Evolutionary conservation across 305 asterid genomes (phyloP).

Genomic region (Rubia peregrina): DNA sequence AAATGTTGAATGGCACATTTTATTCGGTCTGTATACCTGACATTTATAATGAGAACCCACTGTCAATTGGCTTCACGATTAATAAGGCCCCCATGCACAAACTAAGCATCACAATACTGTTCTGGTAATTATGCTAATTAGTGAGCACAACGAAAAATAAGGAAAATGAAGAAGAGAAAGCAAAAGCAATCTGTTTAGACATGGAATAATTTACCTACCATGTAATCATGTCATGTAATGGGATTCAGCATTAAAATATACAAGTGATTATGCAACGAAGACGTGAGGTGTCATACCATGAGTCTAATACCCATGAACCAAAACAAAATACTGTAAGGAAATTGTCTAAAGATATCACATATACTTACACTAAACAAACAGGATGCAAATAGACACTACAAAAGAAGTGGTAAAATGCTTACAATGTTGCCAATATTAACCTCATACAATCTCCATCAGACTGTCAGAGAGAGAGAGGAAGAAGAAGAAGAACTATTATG

Average conservation of each 20-base stretch:
- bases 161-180: not conserved
- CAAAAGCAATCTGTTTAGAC: not conserved
- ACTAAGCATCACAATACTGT: not conserved
- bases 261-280: not conserved
- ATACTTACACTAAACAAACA: not conserved
- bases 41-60: conserved; percentile 11
- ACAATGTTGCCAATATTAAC: not conserved
- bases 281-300: not conserved
- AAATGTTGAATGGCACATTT: conserved; percentile 84
- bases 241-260: not conserved
- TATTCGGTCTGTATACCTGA: conserved; percentile 91
- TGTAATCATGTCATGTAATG: not conserved
- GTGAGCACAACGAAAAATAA: not conserved
- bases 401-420: not conserved
- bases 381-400: not conserved
- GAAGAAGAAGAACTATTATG: conserved; percentile 7
- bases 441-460: not conserved
- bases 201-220: not conserved
- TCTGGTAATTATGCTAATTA: not conserved
- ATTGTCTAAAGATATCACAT: not conserved
- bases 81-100: conserved; percentile 10
- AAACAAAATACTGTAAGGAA: not conserved
- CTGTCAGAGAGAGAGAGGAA: not conserved
- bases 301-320: not conserved
- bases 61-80: conserved; percentile 5